A percentile compares a stretch with the other conserved stretches of the same genome.
These are phyloP conservation scores for Geosmithia putterillii DNA, from an alignment of 2,329 filamentous ascomycete genomes.

Conservation along the genomic window DNA sequence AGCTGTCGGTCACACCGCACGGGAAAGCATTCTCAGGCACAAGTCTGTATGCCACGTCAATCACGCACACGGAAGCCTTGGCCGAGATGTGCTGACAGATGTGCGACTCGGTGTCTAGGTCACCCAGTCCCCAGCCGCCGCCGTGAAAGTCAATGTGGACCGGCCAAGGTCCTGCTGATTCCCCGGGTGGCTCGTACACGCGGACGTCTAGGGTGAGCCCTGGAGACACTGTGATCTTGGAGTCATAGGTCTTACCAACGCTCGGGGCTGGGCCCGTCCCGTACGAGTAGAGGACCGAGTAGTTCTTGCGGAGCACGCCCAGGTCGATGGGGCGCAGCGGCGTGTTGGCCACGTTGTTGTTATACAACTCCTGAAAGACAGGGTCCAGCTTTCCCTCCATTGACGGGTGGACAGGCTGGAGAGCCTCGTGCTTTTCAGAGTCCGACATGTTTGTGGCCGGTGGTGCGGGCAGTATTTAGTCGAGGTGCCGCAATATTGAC, in stretches of 20 bases:
- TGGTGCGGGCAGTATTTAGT: no score
- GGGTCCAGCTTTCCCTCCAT: slow-evolving; percentile 32
- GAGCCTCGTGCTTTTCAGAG: slow-evolving; percentile 21
- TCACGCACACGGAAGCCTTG: slow-evolving; percentile 28
- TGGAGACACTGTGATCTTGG: slow-evolving; percentile 17
- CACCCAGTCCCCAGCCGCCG: slow-evolving; percentile 36
- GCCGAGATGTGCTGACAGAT: slow-evolving; percentile 34
- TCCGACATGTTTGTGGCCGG: slow-evolving; percentile 2
- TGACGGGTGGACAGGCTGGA: slow-evolving; percentile 35
- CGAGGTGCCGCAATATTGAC: no score
- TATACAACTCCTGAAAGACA: slow-evolving; percentile 34
- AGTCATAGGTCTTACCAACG: slow-evolving; percentile 24
- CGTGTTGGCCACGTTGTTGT: slow-evolving; percentile 27
- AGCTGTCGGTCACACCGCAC: slow-evolving; percentile 33
- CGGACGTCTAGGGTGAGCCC: slow-evolving; percentile 20
- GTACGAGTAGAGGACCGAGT: slow-evolving; percentile 31
- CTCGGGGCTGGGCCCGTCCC: slow-evolving; percentile 27
- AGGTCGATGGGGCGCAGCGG: slow-evolving; percentile 26
- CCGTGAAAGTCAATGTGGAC: slow-evolving; percentile 37
- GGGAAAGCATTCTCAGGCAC: slow-evolving; percentile 37
- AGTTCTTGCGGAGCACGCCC: slow-evolving; percentile 21
- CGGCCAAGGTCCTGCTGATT: slow-evolving; percentile 25
- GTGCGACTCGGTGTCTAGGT: slow-evolving; percentile 34
- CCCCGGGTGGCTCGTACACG: slow-evolving; percentile 26
- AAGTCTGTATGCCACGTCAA: slow-evolving; percentile 39